Conservation (phyloP, 495 filamentous ascomycete genomes). For the Penicillium arizonense region DNA sequence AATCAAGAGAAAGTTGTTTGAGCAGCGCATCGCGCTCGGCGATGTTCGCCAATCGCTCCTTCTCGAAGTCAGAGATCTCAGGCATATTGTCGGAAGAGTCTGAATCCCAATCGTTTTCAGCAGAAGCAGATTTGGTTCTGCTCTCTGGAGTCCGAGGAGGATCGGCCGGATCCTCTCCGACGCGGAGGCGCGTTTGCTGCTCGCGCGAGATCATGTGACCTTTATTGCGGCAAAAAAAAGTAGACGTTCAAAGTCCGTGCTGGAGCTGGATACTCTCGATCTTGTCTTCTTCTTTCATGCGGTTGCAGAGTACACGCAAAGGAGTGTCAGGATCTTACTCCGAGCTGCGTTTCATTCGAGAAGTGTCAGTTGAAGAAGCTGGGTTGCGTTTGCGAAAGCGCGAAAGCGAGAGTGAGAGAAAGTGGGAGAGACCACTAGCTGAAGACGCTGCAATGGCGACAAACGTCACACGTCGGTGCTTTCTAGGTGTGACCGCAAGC, state of each 20-base stretch:
- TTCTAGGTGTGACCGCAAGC: constrained; percentile 20
- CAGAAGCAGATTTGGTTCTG: neutral
- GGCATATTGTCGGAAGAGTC: constrained; percentile 1
- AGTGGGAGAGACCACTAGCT: neutral
- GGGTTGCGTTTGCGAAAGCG: no score
- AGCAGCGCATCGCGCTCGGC: constrained; percentile 71
- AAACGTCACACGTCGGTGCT: constrained; percentile 18
- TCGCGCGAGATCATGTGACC: constrained; percentile 26
- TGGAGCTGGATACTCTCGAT: no score
- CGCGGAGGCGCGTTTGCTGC: constrained; percentile 10
- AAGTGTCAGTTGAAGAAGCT: no score
- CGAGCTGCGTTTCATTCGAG: neutral
- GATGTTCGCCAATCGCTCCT: constrained; percentile 68
- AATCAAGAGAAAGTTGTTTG: constrained; percentile 52
- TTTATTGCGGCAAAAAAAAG: neutral
- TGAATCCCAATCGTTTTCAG: neutral
- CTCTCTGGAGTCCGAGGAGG: neutral
- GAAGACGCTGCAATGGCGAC: constrained; percentile 16
- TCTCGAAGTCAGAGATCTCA: constrained; percentile 65
- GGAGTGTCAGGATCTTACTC: neutral
- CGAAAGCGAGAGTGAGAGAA: neutral
- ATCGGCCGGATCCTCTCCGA: neutral
- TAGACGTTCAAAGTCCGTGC: no score
- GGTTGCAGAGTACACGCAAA: no score
- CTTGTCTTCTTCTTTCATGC: no score